Evolutionary conservation across 2,329 filamentous ascomycete genomes (phyloP).

Genomic region (Fusarium sp.): DNA sequence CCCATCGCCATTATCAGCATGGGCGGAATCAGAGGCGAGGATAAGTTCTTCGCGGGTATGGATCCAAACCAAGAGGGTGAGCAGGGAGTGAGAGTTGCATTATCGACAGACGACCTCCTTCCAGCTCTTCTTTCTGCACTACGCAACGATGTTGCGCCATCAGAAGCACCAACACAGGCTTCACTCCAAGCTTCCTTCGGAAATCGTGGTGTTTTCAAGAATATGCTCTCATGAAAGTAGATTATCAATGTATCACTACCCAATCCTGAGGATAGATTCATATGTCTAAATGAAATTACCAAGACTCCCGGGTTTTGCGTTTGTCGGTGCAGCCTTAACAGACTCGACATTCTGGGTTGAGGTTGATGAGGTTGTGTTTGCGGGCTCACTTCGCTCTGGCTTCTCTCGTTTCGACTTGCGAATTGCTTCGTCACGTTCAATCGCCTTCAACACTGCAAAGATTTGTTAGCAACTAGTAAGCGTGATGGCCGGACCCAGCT

Average conservation of each 20-base stretch:
- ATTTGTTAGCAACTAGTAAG: conserved; percentile 18
- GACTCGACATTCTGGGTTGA: conserved; percentile 17
- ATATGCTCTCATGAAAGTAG: conserved; percentile 64
- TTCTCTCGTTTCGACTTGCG: conserved; percentile 58
- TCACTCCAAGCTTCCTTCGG: conserved; percentile 20
- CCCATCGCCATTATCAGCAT: conserved; percentile 89
- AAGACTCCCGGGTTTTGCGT: conserved; percentile 47
- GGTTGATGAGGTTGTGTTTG: conserved; percentile 11
- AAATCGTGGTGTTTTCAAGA: conserved; percentile 59
- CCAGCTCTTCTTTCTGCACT: conserved; percentile 66
- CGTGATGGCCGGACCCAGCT: no score
- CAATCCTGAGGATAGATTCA: conserved; percentile 20
- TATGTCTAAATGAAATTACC: conserved; percentile 61
- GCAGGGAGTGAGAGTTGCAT: conserved; percentile 65
- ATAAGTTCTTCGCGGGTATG: conserved; percentile 72
- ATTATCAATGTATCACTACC: conserved; percentile 32
- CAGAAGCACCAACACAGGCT: conserved; percentile 8
- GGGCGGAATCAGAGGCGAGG: conserved; percentile 83
- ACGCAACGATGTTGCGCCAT: conserved; percentile 42
- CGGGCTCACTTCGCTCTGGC: conserved; percentile 44
- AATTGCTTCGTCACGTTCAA: conserved; percentile 69
- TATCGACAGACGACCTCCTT: conserved; percentile 66
- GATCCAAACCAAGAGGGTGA: conserved; percentile 61
- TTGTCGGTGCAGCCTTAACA: conserved; percentile 38
- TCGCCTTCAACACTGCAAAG: conserved; percentile 69